These are phyloP conservation scores for Ogataea wickerhamii DNA, from an alignment of 805 yeast species.

Conservation along the genomic window DNA sequence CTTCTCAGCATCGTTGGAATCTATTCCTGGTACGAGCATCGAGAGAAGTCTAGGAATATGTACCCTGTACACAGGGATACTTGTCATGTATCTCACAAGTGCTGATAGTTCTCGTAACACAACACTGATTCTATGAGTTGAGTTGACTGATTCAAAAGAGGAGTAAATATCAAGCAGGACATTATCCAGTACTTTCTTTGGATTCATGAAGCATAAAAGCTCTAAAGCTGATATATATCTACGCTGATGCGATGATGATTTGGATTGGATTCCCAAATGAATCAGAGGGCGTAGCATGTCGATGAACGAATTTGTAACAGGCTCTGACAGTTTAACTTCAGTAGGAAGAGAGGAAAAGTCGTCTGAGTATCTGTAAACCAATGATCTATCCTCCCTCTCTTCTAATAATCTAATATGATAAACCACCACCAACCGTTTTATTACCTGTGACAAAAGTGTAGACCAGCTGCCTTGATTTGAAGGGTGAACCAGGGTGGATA, in stretches of 20 bases:
- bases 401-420: conserved; percentile 55
- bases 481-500: conserved; percentile 85
- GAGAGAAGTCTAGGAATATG: conserved; percentile 75
- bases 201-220: conserved; percentile 59
- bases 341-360: conserved; percentile 25
- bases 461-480: conserved; percentile 94
- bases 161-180: conserved; percentile 73
- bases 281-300: conserved; percentile 52
- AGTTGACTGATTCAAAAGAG: conserved; percentile 58
- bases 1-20: conserved; percentile 77
- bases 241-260: conserved; percentile 51
- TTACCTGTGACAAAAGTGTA: conserved; percentile 57
- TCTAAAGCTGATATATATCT: conserved; percentile 58
- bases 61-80: conserved; percentile 60
- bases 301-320: conserved; percentile 20
- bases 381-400: conserved; percentile 40
- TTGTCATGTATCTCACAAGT: conserved; percentile 63
- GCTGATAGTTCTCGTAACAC: conserved; percentile 67
- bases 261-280: conserved; percentile 74
- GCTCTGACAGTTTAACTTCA: conserved; percentile 22
- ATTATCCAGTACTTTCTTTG: conserved; percentile 50
- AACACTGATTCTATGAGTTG: conserved; percentile 75
- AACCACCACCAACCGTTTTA: conserved; percentile 55
- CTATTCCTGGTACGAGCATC: conserved; percentile 75
- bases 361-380: conserved; percentile 19